Percentiles rank a stretch among this genome's conserved stretches.
phyloP scores from a whole-genome alignment of 345 rosid species.

The Carallia brachiata region DNA sequence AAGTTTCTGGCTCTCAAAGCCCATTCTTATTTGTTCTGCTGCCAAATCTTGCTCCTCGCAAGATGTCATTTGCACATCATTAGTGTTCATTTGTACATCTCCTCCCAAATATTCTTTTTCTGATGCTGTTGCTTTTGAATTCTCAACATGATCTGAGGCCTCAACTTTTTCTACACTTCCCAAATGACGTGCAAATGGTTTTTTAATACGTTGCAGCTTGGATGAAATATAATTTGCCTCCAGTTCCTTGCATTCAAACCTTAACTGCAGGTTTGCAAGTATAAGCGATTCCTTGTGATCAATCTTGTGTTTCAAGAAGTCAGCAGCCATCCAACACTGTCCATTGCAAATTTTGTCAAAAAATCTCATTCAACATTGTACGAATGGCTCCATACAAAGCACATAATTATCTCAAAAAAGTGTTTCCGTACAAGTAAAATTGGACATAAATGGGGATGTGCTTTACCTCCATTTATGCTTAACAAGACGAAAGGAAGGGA shows the following conservation, averaged over 20 bases:
- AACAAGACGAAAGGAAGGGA: too few relatives aligned
- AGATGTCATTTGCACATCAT: background rate
- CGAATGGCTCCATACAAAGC: too few relatives aligned
- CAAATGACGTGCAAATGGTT: background rate
- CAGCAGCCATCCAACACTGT: constrained; percentile 19
- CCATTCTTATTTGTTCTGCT: background rate
- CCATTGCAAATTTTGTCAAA: constrained; percentile 1
- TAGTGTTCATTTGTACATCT: background rate
- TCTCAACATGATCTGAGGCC: constrained; percentile 9
- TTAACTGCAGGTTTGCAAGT: constrained; percentile 5
- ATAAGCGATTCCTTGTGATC: constrained; percentile 15
- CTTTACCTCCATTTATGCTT: too few relatives aligned
- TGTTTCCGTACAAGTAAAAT: too few relatives aligned
- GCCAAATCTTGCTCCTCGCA: background rate
- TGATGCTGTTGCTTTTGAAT: background rate
- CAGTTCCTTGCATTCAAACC: background rate
- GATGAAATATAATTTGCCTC: constrained; percentile 14
- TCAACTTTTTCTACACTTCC: background rate
- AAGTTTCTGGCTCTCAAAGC: background rate
- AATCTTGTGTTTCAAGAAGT: constrained; percentile 6
- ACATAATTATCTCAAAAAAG: too few relatives aligned
- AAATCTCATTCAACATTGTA: background rate
- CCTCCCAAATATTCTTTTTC: constrained; percentile 4
- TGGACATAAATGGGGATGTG: too few relatives aligned
- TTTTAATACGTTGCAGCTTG: background rate